phyloP scores from a whole-genome alignment of 2,329 filamentous ascomycete species.

The Neonectria neomacrospora region DNA sequence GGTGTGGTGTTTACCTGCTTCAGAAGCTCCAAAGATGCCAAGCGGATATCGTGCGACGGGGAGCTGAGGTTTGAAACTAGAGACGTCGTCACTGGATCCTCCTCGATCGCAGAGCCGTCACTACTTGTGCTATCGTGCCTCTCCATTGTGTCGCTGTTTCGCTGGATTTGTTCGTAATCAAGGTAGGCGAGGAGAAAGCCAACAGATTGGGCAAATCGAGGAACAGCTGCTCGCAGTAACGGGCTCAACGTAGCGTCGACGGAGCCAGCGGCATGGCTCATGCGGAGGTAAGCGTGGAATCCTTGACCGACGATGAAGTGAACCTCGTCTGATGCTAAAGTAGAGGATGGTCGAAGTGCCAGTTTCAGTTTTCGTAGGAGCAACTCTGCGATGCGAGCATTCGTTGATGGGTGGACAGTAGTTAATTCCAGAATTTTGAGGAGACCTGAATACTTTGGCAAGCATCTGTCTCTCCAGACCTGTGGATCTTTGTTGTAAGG shows the following conservation, averaged over 20 bases:
- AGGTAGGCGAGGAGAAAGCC: slow-evolving; percentile 74
- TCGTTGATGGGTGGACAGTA: slow-evolving; percentile 72
- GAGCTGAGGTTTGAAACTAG: slow-evolving; percentile 80
- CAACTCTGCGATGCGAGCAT: slow-evolving; percentile 72
- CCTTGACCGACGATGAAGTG: slow-evolving; percentile 80
- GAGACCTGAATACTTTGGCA: slow-evolving; percentile 75
- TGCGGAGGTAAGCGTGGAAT: slow-evolving; percentile 76
- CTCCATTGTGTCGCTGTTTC: slow-evolving; percentile 27
- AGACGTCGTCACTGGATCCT: slow-evolving; percentile 70
- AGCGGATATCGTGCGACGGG: slow-evolving; percentile 78
- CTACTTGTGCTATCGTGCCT: slow-evolving; percentile 51
- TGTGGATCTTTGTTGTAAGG: slow-evolving; percentile 71
- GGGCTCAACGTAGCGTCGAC: slow-evolving; percentile 72
- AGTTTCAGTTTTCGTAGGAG: slow-evolving; percentile 74
- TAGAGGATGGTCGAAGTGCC: slow-evolving; percentile 69
- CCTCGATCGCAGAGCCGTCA: slow-evolving; percentile 57
- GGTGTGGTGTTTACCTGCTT: slow-evolving; percentile 60
- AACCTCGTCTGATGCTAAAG: slow-evolving; percentile 70
- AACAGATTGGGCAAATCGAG: slow-evolving; percentile 71
- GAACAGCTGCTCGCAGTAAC: slow-evolving; percentile 72
- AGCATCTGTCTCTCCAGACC: slow-evolving; percentile 70
- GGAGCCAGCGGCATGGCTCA: slow-evolving; percentile 68
- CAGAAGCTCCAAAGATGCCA: slow-evolving; percentile 78
- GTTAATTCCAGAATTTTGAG: slow-evolving; percentile 71
- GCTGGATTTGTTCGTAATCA: slow-evolving; percentile 61